Evolutionary conservation across 1,139 yeast genomes (phyloP).

Genomic region (Yamadazyma dushanensis): DNA sequence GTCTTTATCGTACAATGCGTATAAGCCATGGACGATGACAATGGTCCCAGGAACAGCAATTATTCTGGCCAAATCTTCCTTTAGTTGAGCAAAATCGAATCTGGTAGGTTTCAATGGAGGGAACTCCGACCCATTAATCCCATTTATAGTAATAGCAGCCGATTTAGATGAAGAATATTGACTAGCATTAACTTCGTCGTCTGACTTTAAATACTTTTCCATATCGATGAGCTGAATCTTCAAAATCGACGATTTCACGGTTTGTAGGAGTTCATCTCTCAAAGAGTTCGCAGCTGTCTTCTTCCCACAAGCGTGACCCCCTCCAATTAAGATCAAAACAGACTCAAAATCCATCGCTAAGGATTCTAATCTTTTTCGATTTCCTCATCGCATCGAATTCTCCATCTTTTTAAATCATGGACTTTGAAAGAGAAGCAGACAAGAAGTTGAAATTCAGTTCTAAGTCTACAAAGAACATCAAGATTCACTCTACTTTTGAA

Average conservation of each 20-base stretch:
- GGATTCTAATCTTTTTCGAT: constrained; percentile 1
- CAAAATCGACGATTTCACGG: constrained; percentile 10
- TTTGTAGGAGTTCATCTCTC: constrained; percentile 25
- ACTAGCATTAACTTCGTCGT: constrained; percentile 17
- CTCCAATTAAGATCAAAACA: constrained; percentile 61
- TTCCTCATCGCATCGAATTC: constrained; percentile 5
- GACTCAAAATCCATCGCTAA: constrained; percentile 10
- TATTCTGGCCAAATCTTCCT: constrained; percentile 13
- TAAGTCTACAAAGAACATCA: constrained; percentile 52
- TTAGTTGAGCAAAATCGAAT: constrained; percentile 32
- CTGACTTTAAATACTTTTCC: constrained; percentile 21
- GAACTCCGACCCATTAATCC: constrained; percentile 17
- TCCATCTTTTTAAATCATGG: constrained; percentile 7
- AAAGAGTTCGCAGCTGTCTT: constrained; percentile 37
- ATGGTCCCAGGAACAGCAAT: constrained; percentile 30
- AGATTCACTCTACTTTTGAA: constrained; percentile 69
- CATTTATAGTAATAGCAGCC: constrained; percentile 32
- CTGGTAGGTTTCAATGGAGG: constrained; percentile 41
- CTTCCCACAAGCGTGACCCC: constrained; percentile 77
- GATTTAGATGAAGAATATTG: constrained; percentile 23
- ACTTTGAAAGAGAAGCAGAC: constrained; percentile 14
- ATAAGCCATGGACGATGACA: constrained; percentile 71
- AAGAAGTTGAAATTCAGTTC: constrained; percentile 18
- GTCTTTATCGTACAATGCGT: constrained; percentile 68
- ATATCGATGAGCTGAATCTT: constrained; percentile 44